phyloP scores from a whole-genome alignment of 495 filamentous ascomycete species.

The Penicillium steckii region DNA sequence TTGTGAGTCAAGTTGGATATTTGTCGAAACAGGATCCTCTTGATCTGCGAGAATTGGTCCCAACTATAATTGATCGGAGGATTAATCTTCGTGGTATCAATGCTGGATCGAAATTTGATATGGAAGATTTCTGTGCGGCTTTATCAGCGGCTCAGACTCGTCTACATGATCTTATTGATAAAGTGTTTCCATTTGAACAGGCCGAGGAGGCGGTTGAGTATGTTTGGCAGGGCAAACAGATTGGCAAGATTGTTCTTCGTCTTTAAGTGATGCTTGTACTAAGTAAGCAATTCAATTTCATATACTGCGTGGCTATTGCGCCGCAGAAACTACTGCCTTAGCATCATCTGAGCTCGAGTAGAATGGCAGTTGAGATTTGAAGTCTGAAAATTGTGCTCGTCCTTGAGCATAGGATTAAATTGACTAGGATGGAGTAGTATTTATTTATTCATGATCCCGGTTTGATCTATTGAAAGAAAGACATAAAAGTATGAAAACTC shows the following conservation, averaged over 20 bases:
- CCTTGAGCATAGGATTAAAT: too few species aligned
- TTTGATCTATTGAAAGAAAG: neutral
- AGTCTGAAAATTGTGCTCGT: too few species aligned
- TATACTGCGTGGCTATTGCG: neutral
- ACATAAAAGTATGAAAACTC: neutral
- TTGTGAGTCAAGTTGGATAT: constrained; percentile 42
- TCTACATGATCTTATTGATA: constrained; percentile 35
- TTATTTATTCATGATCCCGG: too few species aligned
- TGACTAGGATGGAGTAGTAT: too few species aligned
- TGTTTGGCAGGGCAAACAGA: constrained; percentile 35
- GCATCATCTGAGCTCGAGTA: too few species aligned
- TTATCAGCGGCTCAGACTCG: constrained; percentile 20
- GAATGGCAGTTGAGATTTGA: too few species aligned
- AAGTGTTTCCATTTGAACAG: constrained; percentile 27
- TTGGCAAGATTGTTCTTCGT: constrained; percentile 38
- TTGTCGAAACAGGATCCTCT: constrained; percentile 25
- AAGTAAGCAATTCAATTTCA: too few species aligned
- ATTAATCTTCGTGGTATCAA: constrained; percentile 38
- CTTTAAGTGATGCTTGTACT: constrained; percentile 4
- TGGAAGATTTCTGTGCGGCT: constrained; percentile 34
- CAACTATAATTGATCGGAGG: constrained; percentile 33
- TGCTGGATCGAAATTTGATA: constrained; percentile 34
- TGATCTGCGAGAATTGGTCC: constrained; percentile 27
- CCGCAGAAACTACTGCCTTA: too few species aligned
- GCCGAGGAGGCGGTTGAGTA: constrained; percentile 36